Conservation (phyloP, 257 asterid genomes). For the Apocynum venetum region DNA sequence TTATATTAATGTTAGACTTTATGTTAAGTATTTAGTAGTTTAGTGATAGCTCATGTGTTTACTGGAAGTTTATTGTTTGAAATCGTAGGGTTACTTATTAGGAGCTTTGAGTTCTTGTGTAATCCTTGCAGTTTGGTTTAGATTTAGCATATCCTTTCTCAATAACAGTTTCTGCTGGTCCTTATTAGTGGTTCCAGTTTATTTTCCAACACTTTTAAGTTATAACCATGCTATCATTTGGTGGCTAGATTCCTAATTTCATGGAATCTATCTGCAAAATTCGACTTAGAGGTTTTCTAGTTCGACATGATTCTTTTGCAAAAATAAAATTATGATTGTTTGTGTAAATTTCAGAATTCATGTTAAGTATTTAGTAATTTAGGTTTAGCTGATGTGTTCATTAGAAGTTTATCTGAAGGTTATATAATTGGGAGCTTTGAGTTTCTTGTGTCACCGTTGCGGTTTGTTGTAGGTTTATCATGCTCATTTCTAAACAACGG, state of each 20-base stretch:
- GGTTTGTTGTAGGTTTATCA: background rate
- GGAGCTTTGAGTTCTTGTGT: background rate
- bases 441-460: background rate
- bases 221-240: too few species aligned
- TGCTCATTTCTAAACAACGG: background rate
- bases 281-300: constrained; percentile 80
- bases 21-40: background rate
- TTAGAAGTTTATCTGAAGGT: background rate
- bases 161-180: background rate
- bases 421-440: background rate
- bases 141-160: background rate
- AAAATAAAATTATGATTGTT: background rate
- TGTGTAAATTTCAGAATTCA: too few species aligned
- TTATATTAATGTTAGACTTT: background rate
- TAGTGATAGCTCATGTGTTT: background rate
- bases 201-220: background rate
- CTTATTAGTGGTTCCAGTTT: background rate
- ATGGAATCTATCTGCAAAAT: constrained; percentile 48
- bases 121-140: background rate
- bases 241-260: background rate
- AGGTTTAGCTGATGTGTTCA: background rate
- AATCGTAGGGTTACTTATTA: background rate
- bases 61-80: background rate
- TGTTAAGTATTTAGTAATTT: too few species aligned
- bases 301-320: constrained; percentile 8